Conservation (phyloP, 441 rosid genomes). For the Sinapis alba region DNA sequence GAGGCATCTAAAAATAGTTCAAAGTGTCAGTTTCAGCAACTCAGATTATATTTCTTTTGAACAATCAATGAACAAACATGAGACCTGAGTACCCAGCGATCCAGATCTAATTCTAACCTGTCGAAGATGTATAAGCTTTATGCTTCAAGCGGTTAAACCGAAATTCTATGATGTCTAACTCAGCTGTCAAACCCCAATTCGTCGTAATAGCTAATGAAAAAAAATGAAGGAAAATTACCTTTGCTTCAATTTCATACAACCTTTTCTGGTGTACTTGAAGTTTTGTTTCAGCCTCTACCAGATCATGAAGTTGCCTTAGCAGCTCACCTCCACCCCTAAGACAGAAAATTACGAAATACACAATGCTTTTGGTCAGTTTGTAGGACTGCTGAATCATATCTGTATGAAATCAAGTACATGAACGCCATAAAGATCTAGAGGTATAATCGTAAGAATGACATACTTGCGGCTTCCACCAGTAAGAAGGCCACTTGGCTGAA, state of each 20-base stretch:
- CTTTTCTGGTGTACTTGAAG: conserved; percentile 66
- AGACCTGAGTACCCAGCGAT: neutral
- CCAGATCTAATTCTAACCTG: neutral
- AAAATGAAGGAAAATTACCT: conserved; percentile 49
- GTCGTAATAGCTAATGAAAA: neutral
- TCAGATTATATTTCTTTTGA: neutral
- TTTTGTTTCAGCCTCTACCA: conserved; percentile 80
- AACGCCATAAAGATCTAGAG: conserved; percentile 6
- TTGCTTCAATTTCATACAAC: conserved; percentile 75
- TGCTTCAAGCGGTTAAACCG: neutral
- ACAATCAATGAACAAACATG: neutral
- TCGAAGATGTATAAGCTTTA: neutral
- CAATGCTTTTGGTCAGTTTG: conserved; percentile 9
- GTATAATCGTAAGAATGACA: conserved; percentile 26
- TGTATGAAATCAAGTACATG: conserved; percentile 16
- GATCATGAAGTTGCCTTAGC: conserved; percentile 80
- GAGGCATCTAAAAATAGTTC: conserved; percentile 16
- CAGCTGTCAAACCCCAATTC: neutral
- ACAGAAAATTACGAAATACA: conserved; percentile 23
- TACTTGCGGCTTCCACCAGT: conserved; percentile 97
- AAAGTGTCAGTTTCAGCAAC: conserved; percentile 7
- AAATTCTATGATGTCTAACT: neutral
- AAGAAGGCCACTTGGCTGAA: conserved; percentile 94
- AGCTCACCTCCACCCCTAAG: conserved; percentile 92
- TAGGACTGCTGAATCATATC: conserved; percentile 12